These are phyloP conservation scores for Mesotaenium endlicherianum DNA, from an alignment of 139 green algal species.

Conservation along the genomic window DNA sequence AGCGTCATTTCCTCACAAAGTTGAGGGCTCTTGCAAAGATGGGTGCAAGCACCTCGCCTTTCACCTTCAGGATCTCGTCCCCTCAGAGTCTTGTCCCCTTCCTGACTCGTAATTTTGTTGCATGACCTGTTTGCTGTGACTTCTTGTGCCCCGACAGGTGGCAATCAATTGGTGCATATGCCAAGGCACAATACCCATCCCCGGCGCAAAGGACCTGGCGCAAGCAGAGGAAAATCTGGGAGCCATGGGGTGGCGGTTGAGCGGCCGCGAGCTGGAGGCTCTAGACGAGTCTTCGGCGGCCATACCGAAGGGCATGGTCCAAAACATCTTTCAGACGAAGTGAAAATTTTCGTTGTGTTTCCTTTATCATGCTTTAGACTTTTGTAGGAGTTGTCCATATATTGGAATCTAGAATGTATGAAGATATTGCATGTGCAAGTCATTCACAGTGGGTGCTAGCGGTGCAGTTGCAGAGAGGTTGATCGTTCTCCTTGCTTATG, in stretches of 20 bases:
- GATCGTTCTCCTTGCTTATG: too few species aligned
- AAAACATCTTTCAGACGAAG: slow-evolving; percentile 51
- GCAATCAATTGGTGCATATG: slow-evolving; percentile 94
- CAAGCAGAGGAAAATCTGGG: slow-evolving; percentile 58
- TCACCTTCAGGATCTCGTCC: neutral
- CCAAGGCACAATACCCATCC: slow-evolving; percentile 92
- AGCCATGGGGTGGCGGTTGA: slow-evolving; percentile 34
- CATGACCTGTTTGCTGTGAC: neutral
- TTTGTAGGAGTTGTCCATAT: too few species aligned
- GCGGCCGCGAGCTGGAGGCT: neutral
- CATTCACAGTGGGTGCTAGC: too few species aligned
- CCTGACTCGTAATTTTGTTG: slow-evolving; percentile 55
- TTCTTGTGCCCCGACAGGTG: slow-evolving; percentile 63
- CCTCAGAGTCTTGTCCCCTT: neutral
- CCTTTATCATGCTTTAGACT: too few species aligned
- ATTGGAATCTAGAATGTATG: too few species aligned
- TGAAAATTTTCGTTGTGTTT: too few species aligned
- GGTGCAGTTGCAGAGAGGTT: too few species aligned
- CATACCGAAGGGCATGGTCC: slow-evolving; percentile 15
- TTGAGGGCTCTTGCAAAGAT: too few species aligned
- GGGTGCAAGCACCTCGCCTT: neutral
- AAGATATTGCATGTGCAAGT: too few species aligned
- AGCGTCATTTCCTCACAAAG: too few species aligned
- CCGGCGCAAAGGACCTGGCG: slow-evolving; percentile 78
- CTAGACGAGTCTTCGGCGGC: slow-evolving; percentile 27